These are phyloP conservation scores for Monosporascus sp. DNA, from an alignment of 2,329 filamentous ascomycete genomes.

Conservation along the genomic window DNA sequence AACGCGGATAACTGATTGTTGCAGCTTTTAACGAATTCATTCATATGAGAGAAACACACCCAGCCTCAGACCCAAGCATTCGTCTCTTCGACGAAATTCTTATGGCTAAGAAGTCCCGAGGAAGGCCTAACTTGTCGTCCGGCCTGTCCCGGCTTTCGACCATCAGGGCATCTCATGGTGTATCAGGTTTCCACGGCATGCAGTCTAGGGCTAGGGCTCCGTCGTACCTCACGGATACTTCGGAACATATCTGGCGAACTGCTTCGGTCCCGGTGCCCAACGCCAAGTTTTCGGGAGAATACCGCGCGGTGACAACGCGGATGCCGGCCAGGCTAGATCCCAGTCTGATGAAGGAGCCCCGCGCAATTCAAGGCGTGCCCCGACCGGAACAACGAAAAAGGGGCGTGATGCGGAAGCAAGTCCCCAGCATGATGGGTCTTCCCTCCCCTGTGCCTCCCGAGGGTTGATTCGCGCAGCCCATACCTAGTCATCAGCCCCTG, in stretches of 20 bases:
- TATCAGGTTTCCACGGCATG: conserved; percentile 34
- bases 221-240: conserved; percentile 64
- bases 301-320: conserved; percentile 54
- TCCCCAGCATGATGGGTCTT: conserved; percentile 33
- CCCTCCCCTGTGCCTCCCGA: conserved; percentile 20
- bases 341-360: conserved; percentile 84
- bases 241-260: conserved; percentile 75
- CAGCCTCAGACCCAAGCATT: conserved; percentile 57
- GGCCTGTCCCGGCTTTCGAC: conserved; percentile 59
- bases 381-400: conserved; percentile 47
- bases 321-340: conserved; percentile 81
- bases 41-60: conserved; percentile 67
- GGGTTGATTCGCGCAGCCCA: neutral
- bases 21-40: conserved; percentile 77
- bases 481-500: too few species aligned
- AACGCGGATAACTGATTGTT: conserved; percentile 13
- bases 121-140: conserved; percentile 59
- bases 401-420: conserved; percentile 52
- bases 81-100: conserved; percentile 82
- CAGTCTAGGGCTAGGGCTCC: conserved; percentile 37
- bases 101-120: conserved; percentile 66
- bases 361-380: conserved; percentile 84
- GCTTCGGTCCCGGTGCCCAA: conserved; percentile 55
- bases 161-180: conserved; percentile 51
- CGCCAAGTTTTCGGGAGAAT: conserved; percentile 58